Evolutionary conservation across 768 basidiomycete species (phyloP).

Genomic region (Leccinellum luteum): DNA sequence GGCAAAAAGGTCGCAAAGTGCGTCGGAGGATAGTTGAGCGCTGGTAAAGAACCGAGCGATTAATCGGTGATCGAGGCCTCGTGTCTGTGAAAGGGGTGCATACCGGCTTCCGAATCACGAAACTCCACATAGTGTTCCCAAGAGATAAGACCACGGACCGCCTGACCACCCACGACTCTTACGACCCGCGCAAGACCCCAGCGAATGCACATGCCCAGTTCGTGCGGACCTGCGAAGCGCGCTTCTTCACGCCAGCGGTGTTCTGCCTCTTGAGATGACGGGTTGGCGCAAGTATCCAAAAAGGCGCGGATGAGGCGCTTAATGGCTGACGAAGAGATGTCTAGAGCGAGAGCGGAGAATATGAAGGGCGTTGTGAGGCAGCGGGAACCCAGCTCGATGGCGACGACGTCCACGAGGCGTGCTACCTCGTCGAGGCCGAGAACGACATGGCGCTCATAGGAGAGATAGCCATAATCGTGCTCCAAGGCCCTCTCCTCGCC

Average conservation of each 20-base stretch:
- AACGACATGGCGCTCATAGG: slow-evolving; percentile 68
- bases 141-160: slow-evolving; percentile 78
- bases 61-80: slow-evolving; percentile 21
- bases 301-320: slow-evolving; percentile 79
- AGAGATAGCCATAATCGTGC: slow-evolving; percentile 70
- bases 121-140: slow-evolving; percentile 86
- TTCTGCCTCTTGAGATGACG: slow-evolving; percentile 41
- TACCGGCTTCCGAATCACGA: slow-evolving; percentile 80
- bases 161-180: slow-evolving; percentile 63
- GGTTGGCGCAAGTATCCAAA: slow-evolving; percentile 55
- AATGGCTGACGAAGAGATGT: slow-evolving; percentile 72
- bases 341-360: slow-evolving; percentile 86
- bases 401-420: slow-evolving; percentile 67
- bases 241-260: slow-evolving; percentile 76
- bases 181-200: slow-evolving; percentile 88
- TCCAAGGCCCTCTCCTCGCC: slow-evolving; percentile 39
- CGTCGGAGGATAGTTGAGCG: slow-evolving; percentile 61
- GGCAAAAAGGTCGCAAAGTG: slow-evolving; percentile 73
- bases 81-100: slow-evolving; percentile 32
- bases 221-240: slow-evolving; percentile 78
- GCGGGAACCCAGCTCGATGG: slow-evolving; percentile 66
- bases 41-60: slow-evolving; percentile 31
- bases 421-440: slow-evolving; percentile 73
- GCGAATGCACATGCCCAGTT: slow-evolving; percentile 87
- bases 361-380: slow-evolving; percentile 88